phyloP scores from a whole-genome alignment of 1,284 basidiomycete species.

The Tetrapyrgos nigripes region DNA sequence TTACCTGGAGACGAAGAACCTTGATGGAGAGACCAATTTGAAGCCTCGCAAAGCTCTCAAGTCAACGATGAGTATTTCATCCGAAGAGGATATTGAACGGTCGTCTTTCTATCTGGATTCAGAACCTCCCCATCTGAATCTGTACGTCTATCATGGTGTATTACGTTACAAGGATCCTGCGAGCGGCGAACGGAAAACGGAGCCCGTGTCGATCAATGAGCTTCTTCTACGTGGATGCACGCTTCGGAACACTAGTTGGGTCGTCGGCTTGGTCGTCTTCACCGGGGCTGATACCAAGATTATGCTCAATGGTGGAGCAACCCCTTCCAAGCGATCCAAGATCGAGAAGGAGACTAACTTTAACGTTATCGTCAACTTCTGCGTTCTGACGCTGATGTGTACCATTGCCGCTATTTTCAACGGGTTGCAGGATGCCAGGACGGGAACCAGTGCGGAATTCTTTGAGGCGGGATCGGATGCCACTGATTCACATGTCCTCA shows the following conservation, averaged over 20 bases:
- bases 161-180: constrained; percentile 72
- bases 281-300: constrained; percentile 98
- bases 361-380: constrained; percentile 96
- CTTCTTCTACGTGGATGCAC: constrained; percentile 91
- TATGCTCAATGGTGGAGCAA: constrained; percentile 94
- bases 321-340: constrained; percentile 93
- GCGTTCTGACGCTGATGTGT: constrained; percentile 83
- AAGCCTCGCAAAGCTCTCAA: constrained; percentile 85
- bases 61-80: constrained; percentile 78
- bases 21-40: constrained; percentile 97
- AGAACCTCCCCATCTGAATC: constrained; percentile 92
- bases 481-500: constrained; percentile 68
- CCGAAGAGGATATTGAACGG: constrained; percentile 92
- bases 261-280: constrained; percentile 93
- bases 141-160: constrained; percentile 91
- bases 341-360: constrained; percentile 99
- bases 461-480: constrained; percentile 77
- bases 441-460: constrained; percentile 72
- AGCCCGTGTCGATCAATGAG: constrained; percentile 89
- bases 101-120: constrained; percentile 89
- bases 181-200: constrained; percentile 60
- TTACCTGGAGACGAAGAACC: constrained; percentile 93
- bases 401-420: constrained; percentile 75
- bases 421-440: constrained; percentile 71
- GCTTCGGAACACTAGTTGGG: constrained; percentile 94